Evolutionary conservation across 345 rosid species (phyloP).

Genomic region (Gossypium thurberi): DNA sequence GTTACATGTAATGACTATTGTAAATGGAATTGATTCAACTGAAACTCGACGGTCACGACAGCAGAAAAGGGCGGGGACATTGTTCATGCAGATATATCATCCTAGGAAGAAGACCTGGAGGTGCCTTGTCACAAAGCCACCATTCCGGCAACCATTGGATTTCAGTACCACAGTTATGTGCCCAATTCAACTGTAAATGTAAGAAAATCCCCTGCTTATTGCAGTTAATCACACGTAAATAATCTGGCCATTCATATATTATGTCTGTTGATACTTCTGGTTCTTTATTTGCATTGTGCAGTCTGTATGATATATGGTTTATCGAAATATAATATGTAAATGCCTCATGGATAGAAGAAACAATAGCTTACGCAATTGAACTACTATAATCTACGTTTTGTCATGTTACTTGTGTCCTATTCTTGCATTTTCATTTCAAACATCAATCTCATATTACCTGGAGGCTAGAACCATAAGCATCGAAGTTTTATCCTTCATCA

Average conservation of each 20-base stretch:
- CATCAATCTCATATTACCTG: background rate
- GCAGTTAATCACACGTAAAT: background rate
- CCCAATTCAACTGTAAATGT: conserved; percentile 37
- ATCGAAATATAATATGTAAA: background rate
- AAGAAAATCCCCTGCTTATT: background rate
- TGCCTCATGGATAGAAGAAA: background rate
- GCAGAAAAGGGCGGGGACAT: conserved; percentile 43
- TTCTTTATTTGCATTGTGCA: background rate
- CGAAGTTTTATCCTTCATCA: background rate
- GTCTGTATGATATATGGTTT: background rate
- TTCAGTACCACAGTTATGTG: conserved; percentile 62
- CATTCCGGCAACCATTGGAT: conserved; percentile 46
- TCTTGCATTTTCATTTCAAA: background rate
- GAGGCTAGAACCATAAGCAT: too few species aligned
- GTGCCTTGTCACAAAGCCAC: conserved; percentile 37
- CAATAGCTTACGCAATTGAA: background rate
- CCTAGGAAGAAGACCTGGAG: conserved; percentile 78
- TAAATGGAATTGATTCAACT: conserved; percentile 39
- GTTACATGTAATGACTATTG: conserved; percentile 50
- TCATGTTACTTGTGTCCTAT: background rate
- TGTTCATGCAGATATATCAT: conserved; percentile 62
- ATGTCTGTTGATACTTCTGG: background rate
- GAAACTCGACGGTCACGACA: conserved; percentile 38
- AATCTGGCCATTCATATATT: background rate
- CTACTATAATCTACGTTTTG: background rate